Base-by-base conservation (phyloP, 495 filamentous ascomycete genomes). In the Aspergillus saccharolyticus region DNA sequence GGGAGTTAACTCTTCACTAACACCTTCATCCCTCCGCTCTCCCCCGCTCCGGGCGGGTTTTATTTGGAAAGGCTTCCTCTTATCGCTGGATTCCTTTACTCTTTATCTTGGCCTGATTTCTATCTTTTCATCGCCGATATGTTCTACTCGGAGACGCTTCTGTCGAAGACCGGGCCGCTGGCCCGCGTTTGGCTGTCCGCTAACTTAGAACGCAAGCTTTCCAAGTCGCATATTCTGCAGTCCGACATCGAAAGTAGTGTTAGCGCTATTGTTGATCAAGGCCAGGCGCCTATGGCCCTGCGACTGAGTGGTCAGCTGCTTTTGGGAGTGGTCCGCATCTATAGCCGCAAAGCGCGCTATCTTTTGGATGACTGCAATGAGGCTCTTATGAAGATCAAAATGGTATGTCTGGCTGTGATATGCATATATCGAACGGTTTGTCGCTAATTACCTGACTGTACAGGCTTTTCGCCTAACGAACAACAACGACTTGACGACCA, bases 101-200 rank as follows among this genome's bases (percentile, higher is more conserved):
- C 44, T 20, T 25, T 54, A 25, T 55, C 44, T 63, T 54, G 39
- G 46, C 49, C 56, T 49, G 44, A 45, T 30, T 25, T 52, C 9
- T 30, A 56, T 24, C 22, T 2, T 18, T 18, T 52, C 42, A 51
- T 63, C 80, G 75, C 70, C 69, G 10, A 39, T 39, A 98, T 98
- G 94, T 98, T 98, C 78, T 98, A 96, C 75, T 96, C 94, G 20
- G 93, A 96, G 78, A 91, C 91, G 47, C 83, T 98, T 55, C 84
- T 98, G 59, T 92, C 91, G 54, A 94, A 95, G 85, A 96, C 91
- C 51, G 94, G 95, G 80, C 91, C 94, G 64, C 71, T 98, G 80
- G 95, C 94, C 69, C 89, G 92, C 66, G 94, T 96, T 74, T 97
- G 94, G 94, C 84, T 97, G 58, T 96, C 93, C 24, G 90, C 92